These are phyloP conservation scores for Pseudonectria buxi DNA, from an alignment of 2,329 filamentous ascomycete genomes.

Conservation along the genomic window DNA sequence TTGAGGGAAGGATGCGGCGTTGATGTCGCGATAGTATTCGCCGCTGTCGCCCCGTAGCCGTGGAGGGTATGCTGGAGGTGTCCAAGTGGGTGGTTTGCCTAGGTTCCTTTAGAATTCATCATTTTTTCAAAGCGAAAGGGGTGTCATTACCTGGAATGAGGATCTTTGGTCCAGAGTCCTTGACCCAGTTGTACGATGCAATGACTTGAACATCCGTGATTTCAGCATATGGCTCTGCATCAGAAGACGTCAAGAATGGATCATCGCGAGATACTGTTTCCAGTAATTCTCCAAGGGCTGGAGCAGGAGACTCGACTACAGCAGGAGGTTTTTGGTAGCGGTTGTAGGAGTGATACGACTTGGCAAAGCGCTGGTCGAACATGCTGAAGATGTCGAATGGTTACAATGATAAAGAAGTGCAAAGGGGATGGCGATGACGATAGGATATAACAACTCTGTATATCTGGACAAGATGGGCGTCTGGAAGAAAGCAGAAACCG, in stretches of 20 bases:
- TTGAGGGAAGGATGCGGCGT: slow-evolving; percentile 41
- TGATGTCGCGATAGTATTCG: slow-evolving; percentile 46
- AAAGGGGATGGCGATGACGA: too few species aligned
- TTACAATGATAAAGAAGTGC: too few species aligned
- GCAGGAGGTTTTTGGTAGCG: not conserved
- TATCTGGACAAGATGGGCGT: too few species aligned
- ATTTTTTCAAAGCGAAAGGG: not conserved
- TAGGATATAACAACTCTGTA: too few species aligned
- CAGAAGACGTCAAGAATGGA: not conserved
- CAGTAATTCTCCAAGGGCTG: slow-evolving; percentile 18
- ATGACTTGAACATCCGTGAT: slow-evolving; percentile 34
- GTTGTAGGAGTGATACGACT: not conserved
- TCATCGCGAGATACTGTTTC: slow-evolving; percentile 9
- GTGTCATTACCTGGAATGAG: slow-evolving; percentile 32
- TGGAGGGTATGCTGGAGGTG: slow-evolving; percentile 1
- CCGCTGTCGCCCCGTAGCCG: slow-evolving; percentile 32
- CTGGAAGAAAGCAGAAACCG: too few species aligned
- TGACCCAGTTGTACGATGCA: slow-evolving; percentile 46
- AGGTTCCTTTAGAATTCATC: slow-evolving; percentile 1
- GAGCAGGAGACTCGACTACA: slow-evolving; percentile 5
- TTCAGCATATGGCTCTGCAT: not conserved
- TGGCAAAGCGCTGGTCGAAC: too few species aligned
- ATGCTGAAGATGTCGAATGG: too few species aligned
- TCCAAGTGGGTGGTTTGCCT: slow-evolving; percentile 21
- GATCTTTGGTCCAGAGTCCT: slow-evolving; percentile 34